Evolutionary conservation across 805 yeast genomes (phyloP).

Genomic region (Candida schatavii): DNA sequence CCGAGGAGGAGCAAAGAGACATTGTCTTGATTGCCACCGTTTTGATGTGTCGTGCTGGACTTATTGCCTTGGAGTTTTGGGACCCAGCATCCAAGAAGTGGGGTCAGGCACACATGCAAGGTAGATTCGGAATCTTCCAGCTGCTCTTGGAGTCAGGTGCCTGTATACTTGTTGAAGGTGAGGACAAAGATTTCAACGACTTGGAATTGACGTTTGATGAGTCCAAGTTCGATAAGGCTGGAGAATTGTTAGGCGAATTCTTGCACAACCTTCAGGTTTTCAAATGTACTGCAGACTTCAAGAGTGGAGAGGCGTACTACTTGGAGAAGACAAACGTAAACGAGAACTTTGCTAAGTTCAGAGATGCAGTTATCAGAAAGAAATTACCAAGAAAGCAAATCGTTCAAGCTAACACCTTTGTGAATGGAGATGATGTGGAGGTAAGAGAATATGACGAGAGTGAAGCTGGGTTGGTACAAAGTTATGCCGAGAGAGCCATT

Average conservation of each 20-base stretch:
- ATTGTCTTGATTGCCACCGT: slow-evolving; percentile 66
- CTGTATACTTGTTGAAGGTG: slow-evolving; percentile 49
- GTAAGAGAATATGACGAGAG: slow-evolving; percentile 75
- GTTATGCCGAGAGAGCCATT: slow-evolving; percentile 56
- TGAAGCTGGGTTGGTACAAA: slow-evolving; percentile 73
- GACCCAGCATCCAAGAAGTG: slow-evolving; percentile 78
- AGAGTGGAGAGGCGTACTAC: slow-evolving; percentile 61
- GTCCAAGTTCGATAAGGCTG: slow-evolving; percentile 66
- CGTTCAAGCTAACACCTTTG: slow-evolving; percentile 74
- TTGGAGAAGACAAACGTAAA: slow-evolving; percentile 66
- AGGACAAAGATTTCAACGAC: slow-evolving; percentile 52
- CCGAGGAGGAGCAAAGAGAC: slow-evolving; percentile 57
- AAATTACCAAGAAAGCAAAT: slow-evolving; percentile 83
- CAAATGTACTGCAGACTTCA: slow-evolving; percentile 75
- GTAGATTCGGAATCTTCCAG: slow-evolving; percentile 81
- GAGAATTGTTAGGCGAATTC: slow-evolving; percentile 68
- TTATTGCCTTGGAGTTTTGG: slow-evolving; percentile 80
- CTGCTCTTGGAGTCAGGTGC: slow-evolving; percentile 68
- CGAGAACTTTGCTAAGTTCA: slow-evolving; percentile 57
- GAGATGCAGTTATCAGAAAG: slow-evolving; percentile 66
- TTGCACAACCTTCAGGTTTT: slow-evolving; percentile 70
- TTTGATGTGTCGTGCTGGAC: slow-evolving; percentile 86
- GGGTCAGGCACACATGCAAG: slow-evolving; percentile 97
- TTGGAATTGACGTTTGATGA: slow-evolving; percentile 58
- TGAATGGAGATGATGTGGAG: slow-evolving; percentile 42